Conservation (phyloP, 768 basidiomycete species). For the Phaeotremella fagi region DNA sequence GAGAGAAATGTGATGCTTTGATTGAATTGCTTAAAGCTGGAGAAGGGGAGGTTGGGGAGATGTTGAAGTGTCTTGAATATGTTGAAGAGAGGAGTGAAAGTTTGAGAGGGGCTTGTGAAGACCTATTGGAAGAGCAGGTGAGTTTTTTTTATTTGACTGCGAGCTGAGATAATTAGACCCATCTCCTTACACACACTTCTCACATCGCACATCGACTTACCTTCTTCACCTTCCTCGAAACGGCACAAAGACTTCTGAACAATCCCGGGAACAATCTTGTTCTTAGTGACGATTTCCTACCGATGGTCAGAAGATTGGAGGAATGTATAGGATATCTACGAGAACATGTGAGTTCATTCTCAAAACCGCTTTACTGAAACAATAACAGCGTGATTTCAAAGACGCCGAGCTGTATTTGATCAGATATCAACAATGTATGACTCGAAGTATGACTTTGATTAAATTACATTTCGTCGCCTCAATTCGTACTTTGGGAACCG, state of each 20-base stretch:
- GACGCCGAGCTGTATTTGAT: conserved; percentile 94
- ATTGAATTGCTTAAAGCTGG: conserved; percentile 68
- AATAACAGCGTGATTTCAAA: conserved; percentile 72
- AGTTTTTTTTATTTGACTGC: conserved; percentile 37
- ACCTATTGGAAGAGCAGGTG: conserved; percentile 81
- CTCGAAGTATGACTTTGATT: conserved; percentile 94
- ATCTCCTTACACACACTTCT: conserved; percentile 70
- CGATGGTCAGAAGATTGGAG: conserved; percentile 93
- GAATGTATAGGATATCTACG: conserved; percentile 88
- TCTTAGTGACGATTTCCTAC: conserved; percentile 81
- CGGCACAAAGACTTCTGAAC: conserved; percentile 87
- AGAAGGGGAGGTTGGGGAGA: conserved; percentile 67
- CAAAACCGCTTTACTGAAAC: no score
- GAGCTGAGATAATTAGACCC: conserved; percentile 56
- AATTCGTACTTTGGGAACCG: conserved; percentile 68
- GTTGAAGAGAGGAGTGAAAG: conserved; percentile 92
- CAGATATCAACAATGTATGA: conserved; percentile 97
- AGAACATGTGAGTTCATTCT: conserved; percentile 62
- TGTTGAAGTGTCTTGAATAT: conserved; percentile 76
- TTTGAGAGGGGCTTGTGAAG: conserved; percentile 85
- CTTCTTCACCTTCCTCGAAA: conserved; percentile 91
- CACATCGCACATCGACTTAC: conserved; percentile 74
- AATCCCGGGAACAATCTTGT: conserved; percentile 89
- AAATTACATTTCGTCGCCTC: conserved; percentile 93
- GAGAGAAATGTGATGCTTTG: conserved; percentile 71